These are phyloP conservation scores for Podaxis pistillaris DNA, from an alignment of 768 basidiomycete species.

Conservation along the genomic window DNA sequence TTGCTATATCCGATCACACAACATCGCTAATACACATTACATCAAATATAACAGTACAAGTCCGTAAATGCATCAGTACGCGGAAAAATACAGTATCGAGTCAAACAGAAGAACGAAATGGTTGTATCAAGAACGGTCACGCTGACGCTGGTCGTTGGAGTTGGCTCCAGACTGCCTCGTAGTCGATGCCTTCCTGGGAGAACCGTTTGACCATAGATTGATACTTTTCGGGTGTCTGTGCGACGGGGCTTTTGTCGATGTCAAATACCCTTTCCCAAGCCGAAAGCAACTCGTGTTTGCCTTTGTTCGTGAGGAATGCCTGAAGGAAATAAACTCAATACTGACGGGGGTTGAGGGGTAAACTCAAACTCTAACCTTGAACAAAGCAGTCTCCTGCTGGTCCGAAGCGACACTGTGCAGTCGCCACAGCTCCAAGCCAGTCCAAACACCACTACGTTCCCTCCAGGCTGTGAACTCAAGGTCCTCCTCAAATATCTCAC, in stretches of 20 bases:
- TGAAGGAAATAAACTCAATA: slow-evolving; percentile 6
- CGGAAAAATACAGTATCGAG: not conserved
- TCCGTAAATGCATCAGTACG: too few relatives aligned
- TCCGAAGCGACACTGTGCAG: slow-evolving; percentile 29
- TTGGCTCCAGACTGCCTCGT: slow-evolving; percentile 28
- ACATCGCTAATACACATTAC: not conserved
- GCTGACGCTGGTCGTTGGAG: not conserved
- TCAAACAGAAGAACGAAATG: not conserved
- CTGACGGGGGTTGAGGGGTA: not conserved
- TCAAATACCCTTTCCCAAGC: slow-evolving; percentile 25
- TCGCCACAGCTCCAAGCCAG: slow-evolving; percentile 28
- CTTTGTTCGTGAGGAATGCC: slow-evolving; percentile 25
- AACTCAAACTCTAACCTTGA: slow-evolving; percentile 21
- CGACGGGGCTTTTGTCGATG: not conserved
- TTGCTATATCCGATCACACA: not conserved
- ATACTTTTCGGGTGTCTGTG: slow-evolving; percentile 22
- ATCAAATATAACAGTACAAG: too few relatives aligned
- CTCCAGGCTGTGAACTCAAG: slow-evolving; percentile 33
- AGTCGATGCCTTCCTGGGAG: slow-evolving; percentile 28
- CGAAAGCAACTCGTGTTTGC: slow-evolving; percentile 23
- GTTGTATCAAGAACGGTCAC: not conserved
- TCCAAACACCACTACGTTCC: slow-evolving; percentile 26
- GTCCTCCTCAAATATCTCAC: slow-evolving; percentile 24
- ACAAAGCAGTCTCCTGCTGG: slow-evolving; percentile 26
- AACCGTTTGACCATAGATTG: slow-evolving; percentile 26